Base-by-base conservation (phyloP, 1,284 basidiomycete species). In the Microbotryum saponariae region DNA sequence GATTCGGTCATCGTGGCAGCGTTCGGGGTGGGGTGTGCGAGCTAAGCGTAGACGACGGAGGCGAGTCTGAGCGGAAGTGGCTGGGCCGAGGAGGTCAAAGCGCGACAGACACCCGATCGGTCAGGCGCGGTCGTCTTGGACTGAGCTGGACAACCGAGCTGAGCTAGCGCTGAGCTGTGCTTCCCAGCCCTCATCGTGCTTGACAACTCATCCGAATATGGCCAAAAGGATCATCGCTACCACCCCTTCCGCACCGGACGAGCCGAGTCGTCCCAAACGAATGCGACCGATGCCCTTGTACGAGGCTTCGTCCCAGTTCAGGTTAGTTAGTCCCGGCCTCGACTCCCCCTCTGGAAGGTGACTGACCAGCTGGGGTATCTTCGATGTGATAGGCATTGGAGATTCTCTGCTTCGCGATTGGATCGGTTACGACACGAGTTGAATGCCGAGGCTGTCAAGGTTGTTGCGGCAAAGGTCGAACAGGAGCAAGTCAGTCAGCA, bases 261-360 rank as follows among this genome's bases (percentile, higher is more conserved):
- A 42, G 48, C 10, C 21, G 23, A 50, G 27, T 27, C n/a, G 29
- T 51, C 27, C 48, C 20, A 18, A 21, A 51, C n/a, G 73, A n/a
- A 27, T 12, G 12, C 27, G 45, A 9, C 49, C 60, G 2, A 54
- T 75, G 5, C 71, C 74, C 8, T 73, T 91, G 7, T 94, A 89
- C 73, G 85, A 91, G 73, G 84, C 82, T 59, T 89, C 88, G 65
- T 90, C 89, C 0, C 91, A 96, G 74, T 93, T 81, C 76, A 82
- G 79, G 65, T 85, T 7, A 42, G 67, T 46, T 44, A 4, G 29
- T 31, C 31, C 31, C 31, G 31, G 7, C 31, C 31, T 31, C 31
- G 31, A 31, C 27, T 31, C 7, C 31, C 31, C 9, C 7, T 9
- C 31, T 18, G 5, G 37, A 16, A 12, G 14, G 37, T 42, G 37